Base-by-base conservation (phyloP, 2,329 filamentous ascomycete genomes). In the Exserohilum rostratum region DNA sequence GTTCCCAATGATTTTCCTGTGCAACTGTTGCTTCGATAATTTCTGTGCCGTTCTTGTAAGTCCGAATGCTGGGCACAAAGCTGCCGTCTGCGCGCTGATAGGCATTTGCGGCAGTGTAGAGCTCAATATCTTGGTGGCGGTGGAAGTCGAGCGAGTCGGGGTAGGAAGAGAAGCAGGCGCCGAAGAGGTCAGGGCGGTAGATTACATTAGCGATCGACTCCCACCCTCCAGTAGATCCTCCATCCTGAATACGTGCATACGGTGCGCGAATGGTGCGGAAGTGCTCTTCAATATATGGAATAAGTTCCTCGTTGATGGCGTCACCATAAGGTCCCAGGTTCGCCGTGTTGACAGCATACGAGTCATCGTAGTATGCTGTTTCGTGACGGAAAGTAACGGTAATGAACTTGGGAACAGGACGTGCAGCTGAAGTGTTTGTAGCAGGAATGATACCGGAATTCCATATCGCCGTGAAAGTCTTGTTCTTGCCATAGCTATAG, bases 301-400 rank as follows among this genome's bases (percentile, higher is more conserved):
- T 67, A 2, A 77, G 63, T 45, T 77, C 75, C n/a, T 77, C 73
- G 55, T 77, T 77, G 60, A 77, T 68, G 1, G 74, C 74, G 20
- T 76, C 74, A 9, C 75, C 75, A 34, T 71, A 77, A 3, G 75
- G 75, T 3, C 75, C 75, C 6, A 77, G 60, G 42, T 77, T 77
- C 2, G 74, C 73, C 0, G 72, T 74, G 47, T 77, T 77, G 37
- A 76, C 74, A 0, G 68, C 73, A 49, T 76, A 76, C 0, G 73
- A 76, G 46, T 77, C 73, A 46, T 77, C 74, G 55, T 76, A 77
- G 47, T 67, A 76, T 0, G 74, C 68, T 0, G 66, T 57, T 57
- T 77, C 74, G 40, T 76, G 75, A n/a, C 75, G 72, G 57, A 76
- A 73, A 1, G 65, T 69, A 5, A 77, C 68, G 1, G 74, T 43